A percentile compares a stretch with the other conserved stretches of the same genome.
Conservation (phyloP, 2,329 filamentous ascomycete species). For the Pestalotiopsis sp. region DNA sequence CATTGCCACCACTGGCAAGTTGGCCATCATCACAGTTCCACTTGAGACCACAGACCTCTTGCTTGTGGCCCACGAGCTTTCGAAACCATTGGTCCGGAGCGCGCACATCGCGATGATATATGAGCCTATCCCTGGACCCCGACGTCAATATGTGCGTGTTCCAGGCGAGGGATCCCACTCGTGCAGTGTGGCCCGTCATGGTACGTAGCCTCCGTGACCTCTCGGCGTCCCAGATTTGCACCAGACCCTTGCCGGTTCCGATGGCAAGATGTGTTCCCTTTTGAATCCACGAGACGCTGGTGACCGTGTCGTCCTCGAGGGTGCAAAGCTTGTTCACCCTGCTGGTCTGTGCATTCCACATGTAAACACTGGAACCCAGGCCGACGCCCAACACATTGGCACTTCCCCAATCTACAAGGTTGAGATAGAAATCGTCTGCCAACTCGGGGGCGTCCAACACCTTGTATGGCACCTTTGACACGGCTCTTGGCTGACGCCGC, state of each 20-base stretch:
- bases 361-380: conserved; percentile 89
- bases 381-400: conserved; percentile 93
- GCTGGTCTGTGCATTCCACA: conserved; percentile 94
- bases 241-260: conserved; percentile 88
- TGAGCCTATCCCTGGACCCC: conserved; percentile 87
- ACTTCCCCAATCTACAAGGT: conserved; percentile 96
- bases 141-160: conserved; percentile 97
- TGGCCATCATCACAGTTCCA: conserved; percentile 98
- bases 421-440: conserved; percentile 96
- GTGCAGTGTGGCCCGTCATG: conserved; percentile 94
- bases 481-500: conserved; percentile 81
- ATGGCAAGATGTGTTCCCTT: conserved; percentile 94
- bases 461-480: conserved; percentile 97
- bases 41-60: conserved; percentile 93
- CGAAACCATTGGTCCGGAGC: conserved; percentile 87
- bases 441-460: conserved; percentile 94
- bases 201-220: conserved; percentile 81
- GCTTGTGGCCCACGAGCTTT: conserved; percentile 90
- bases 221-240: conserved; percentile 97
- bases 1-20: conserved; percentile 92
- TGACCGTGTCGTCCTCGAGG: conserved; percentile 88
- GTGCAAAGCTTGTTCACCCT: conserved; percentile 93
- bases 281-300: conserved; percentile 98
- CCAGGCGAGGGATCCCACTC: conserved; percentile 94
- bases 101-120: conserved; percentile 94